Evolutionary conservation across 1,284 basidiomycete species (phyloP).

Genomic region (Blastosporella zonata): DNA sequence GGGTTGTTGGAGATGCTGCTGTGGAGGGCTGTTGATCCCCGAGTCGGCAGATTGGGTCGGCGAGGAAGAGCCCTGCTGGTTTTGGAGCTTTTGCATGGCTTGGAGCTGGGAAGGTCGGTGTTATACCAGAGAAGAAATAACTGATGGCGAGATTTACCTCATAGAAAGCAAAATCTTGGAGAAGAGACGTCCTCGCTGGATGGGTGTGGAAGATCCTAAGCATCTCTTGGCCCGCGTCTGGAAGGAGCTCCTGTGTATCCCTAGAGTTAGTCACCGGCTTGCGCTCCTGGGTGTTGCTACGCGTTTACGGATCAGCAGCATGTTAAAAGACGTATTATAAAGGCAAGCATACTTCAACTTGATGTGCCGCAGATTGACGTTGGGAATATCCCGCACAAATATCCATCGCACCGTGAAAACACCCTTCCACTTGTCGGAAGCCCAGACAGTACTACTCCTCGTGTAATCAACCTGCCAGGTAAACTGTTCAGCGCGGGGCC

Average conservation of each 20-base stretch:
- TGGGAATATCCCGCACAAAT: slow-evolving; percentile 92
- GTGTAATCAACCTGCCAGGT: slow-evolving; percentile 72
- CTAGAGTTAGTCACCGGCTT: slow-evolving; percentile 95
- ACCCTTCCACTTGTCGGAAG: slow-evolving; percentile 98
- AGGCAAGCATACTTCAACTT: slow-evolving; percentile 63
- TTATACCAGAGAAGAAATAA: slow-evolving; percentile 2
- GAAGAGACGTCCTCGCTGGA: slow-evolving; percentile 84
- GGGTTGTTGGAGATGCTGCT: slow-evolving; percentile 28
- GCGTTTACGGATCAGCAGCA: slow-evolving; percentile 2
- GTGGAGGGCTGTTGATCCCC: slow-evolving; percentile 33
- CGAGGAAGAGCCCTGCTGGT: slow-evolving; percentile 42
- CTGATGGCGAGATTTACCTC: slow-evolving; percentile 54
- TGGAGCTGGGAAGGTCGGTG: slow-evolving; percentile 50
- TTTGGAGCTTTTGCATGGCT: slow-evolving; percentile 72
- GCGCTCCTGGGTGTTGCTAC: slow-evolving; percentile 90
- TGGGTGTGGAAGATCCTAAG: slow-evolving; percentile 91
- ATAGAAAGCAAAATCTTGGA: slow-evolving; percentile 94
- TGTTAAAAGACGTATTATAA: slow-evolving; percentile 5
- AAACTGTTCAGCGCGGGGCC: background rate
- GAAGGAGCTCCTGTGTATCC: slow-evolving; percentile 89
- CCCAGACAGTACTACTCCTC: slow-evolving; percentile 90
- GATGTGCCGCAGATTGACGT: slow-evolving; percentile 81
- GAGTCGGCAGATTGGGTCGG: slow-evolving; percentile 37
- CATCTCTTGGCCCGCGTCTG: slow-evolving; percentile 93
- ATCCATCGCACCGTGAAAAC: slow-evolving; percentile 96